These are phyloP conservation scores for Alternaria conjuncta DNA, from an alignment of 2,329 filamentous ascomycete genomes.

Conservation along the genomic window DNA sequence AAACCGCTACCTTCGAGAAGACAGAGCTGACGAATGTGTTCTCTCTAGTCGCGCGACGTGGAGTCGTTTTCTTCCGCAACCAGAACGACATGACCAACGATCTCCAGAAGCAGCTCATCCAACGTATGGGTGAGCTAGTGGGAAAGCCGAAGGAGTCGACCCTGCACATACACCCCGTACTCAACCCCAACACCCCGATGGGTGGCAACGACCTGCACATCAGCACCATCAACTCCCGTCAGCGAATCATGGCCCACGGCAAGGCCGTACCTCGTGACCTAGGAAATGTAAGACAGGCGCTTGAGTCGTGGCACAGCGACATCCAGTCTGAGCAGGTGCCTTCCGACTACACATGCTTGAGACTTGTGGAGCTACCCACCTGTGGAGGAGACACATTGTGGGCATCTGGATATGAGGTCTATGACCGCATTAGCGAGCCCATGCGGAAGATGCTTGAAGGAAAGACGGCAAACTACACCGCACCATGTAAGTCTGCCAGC, in stretches of 20 bases:
- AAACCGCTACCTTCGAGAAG: not conserved
- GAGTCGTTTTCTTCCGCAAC: conserved; percentile 6
- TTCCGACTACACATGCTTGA: conserved; percentile 10
- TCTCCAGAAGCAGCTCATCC: conserved; percentile 6
- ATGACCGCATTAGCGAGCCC: conserved; percentile 7
- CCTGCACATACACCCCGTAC: conserved; percentile 5
- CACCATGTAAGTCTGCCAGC: conserved; percentile 3
- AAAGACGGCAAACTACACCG: conserved; percentile 5
- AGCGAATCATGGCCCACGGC: conserved; percentile 4
- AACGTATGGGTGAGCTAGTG: conserved; percentile 4
- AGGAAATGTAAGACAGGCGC: conserved; percentile 1
- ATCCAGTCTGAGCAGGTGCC: conserved; percentile 9
- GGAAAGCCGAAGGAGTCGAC: conserved; percentile 7
- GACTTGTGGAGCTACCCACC: not conserved
- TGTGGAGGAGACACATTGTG: conserved; percentile 9
- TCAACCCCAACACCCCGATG: conserved; percentile 3
- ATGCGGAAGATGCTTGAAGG: conserved; percentile 8
- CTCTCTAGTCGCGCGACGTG: not conserved
- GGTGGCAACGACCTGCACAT: conserved; percentile 7
- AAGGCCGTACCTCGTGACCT: conserved; percentile 5
- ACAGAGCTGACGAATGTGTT: not conserved
- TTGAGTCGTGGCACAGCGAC: conserved; percentile 8
- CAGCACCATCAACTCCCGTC: conserved; percentile 10
- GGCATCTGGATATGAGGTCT: conserved; percentile 8
- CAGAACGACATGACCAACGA: conserved; percentile 8